Percentiles rank a stretch among this genome's conserved stretches.
phyloP scores from a whole-genome alignment of 305 asterid genomes.

The Plantago lanceolata region DNA sequence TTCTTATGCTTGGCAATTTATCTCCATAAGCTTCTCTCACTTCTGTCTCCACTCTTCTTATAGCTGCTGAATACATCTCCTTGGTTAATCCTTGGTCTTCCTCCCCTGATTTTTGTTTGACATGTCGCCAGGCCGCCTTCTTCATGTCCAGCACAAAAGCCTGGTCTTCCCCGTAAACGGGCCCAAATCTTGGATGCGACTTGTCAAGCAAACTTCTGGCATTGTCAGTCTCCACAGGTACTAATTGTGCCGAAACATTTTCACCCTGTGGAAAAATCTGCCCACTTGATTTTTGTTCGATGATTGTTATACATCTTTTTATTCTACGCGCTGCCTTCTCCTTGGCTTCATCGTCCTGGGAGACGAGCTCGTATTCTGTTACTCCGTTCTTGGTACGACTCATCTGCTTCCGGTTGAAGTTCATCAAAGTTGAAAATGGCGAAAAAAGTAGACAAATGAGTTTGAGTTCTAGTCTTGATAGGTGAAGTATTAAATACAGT shows the following conservation, averaged over 20 bases:
- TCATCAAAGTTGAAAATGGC: no score
- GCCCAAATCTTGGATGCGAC: conserved; percentile 26
- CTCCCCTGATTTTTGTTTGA: neutral
- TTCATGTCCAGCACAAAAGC: neutral
- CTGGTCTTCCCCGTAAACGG: neutral
- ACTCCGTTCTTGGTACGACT: neutral
- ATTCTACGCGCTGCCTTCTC: conserved; percentile 1
- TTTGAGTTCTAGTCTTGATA: no score
- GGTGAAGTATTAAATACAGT: no score
- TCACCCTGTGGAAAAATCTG: neutral
- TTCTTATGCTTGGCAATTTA: neutral
- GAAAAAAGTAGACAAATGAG: no score
- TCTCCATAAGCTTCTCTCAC: conserved; percentile 22
- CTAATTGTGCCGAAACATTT: neutral
- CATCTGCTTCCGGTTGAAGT: neutral
- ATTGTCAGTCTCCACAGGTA: neutral
- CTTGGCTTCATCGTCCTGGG: conserved; percentile 1
- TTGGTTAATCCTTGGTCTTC: neutral
- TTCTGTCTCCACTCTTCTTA: conserved; percentile 21
- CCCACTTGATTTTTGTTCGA: neutral
- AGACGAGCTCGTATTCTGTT: conserved; percentile 1
- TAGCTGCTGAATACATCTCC: conserved; percentile 9
- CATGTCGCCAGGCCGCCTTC: conserved; percentile 13
- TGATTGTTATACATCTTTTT: neutral
- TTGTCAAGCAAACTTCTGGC: neutral